Conservation (phyloP, 805 yeast species). For the Pachysolen tannophilus region DNA sequence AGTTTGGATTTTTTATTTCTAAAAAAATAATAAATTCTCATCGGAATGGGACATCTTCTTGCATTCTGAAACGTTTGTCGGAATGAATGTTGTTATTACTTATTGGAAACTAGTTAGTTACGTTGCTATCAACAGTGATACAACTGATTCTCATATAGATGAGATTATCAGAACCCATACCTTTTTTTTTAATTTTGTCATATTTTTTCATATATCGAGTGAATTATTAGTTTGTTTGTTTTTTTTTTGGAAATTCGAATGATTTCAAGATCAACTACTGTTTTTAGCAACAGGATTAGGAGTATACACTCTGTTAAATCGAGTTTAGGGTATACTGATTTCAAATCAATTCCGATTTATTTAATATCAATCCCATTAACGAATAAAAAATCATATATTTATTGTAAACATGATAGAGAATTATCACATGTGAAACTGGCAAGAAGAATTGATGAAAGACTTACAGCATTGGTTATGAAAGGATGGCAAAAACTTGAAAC, state of each 20-base stretch:
- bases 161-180: too few relatives aligned
- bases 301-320: not conserved
- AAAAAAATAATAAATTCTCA: too few relatives aligned
- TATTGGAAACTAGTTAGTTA: too few relatives aligned
- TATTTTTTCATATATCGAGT: too few relatives aligned
- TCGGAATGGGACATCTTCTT: slow-evolving; percentile 2
- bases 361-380: slow-evolving; percentile 70
- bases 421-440: slow-evolving; percentile 21
- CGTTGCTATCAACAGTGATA: too few relatives aligned
- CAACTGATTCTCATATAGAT: too few relatives aligned
- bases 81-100: not conserved
- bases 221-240: too few relatives aligned
- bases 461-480: slow-evolving; percentile 40
- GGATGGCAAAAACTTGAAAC: slow-evolving; percentile 56
- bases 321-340: not conserved
- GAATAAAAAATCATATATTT: slow-evolving; percentile 48
- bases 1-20: too few relatives aligned
- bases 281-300: not conserved
- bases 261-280: slow-evolving; percentile 5
- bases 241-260: too few relatives aligned
- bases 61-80: not conserved
- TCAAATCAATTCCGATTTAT: slow-evolving; percentile 38
- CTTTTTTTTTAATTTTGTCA: too few relatives aligned
- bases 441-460: slow-evolving; percentile 26
- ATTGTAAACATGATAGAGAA: slow-evolving; percentile 49